Evolutionary conservation across 495 filamentous ascomycete species (phyloP).

Genomic region (Beverwykella pulmonaria): DNA sequence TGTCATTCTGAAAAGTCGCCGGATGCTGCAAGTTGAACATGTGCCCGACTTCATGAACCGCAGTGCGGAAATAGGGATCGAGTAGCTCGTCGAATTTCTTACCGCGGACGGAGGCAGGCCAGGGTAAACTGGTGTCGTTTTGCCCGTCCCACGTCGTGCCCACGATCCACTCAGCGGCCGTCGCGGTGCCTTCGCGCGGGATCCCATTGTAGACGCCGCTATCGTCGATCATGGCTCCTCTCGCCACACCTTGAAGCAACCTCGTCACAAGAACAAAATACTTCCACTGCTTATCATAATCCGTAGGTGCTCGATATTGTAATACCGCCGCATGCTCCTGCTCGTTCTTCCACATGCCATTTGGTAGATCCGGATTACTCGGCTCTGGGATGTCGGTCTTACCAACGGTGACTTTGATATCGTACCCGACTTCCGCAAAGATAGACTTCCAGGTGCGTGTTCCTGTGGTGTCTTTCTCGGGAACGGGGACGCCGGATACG

Average conservation of each 20-base stretch:
- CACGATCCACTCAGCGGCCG: slow-evolving; percentile 11
- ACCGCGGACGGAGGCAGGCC: slow-evolving; percentile 12
- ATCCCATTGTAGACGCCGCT: slow-evolving; percentile 6
- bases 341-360: slow-evolving; percentile 5
- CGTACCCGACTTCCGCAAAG: slow-evolving; percentile 4
- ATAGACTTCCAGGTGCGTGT: slow-evolving; percentile 13
- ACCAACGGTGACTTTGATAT: slow-evolving; percentile 8
- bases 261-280: slow-evolving; percentile 8
- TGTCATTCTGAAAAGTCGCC: background rate
- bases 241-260: background rate
- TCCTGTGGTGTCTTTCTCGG: slow-evolving; percentile 2
- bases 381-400: slow-evolving; percentile 18
- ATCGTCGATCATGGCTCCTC: slow-evolving; percentile 20
- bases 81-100: slow-evolving; percentile 15
- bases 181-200: slow-evolving; percentile 14
- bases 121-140: background rate
- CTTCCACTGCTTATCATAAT: slow-evolving; percentile 22
- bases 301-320: slow-evolving; percentile 3
- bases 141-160: slow-evolving; percentile 10
- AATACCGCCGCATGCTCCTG: slow-evolving; percentile 20
- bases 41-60: slow-evolving; percentile 23
- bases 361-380: background rate
- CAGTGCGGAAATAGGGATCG: slow-evolving; percentile 17
- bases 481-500: slow-evolving; percentile 6
- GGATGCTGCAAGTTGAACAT: slow-evolving; percentile 21